Percentiles rank a stretch among this genome's conserved stretches.
Conservation (phyloP, 2,329 filamentous ascomycete species). For the Paecilomyces niveus region DNA sequence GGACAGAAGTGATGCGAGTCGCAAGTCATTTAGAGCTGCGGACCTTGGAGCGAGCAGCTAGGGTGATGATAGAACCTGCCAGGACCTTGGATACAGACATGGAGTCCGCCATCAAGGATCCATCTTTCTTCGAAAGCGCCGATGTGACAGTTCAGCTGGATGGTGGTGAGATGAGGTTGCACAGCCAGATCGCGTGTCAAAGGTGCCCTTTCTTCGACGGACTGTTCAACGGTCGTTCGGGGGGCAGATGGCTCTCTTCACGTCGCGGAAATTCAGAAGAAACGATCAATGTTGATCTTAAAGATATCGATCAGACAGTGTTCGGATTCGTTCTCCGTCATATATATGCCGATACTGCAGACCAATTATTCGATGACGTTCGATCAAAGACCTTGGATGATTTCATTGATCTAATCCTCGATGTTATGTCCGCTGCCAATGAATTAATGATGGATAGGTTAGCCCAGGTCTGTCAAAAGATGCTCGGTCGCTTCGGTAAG, state of each 20-base stretch:
- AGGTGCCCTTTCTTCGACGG: slow-evolving; percentile 89
- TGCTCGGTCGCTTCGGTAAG: slow-evolving; percentile 70
- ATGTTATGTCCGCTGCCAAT: slow-evolving; percentile 83
- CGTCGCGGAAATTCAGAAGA: slow-evolving; percentile 50
- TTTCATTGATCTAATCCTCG: slow-evolving; percentile 81
- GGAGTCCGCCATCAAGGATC: slow-evolving; percentile 59
- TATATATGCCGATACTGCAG: slow-evolving; percentile 75
- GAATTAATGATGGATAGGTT: slow-evolving; percentile 92
- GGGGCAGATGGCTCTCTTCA: slow-evolving; percentile 73
- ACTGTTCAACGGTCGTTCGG: slow-evolving; percentile 80
- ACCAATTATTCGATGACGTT: slow-evolving; percentile 73
- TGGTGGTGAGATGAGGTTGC: slow-evolving; percentile 60
- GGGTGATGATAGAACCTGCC: slow-evolving; percentile 62
- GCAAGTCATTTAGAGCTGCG: slow-evolving; percentile 63
- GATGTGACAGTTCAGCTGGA: slow-evolving; percentile 76
- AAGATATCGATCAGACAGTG: slow-evolving; percentile 64
- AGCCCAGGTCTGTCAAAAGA: slow-evolving; percentile 78
- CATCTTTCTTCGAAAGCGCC: slow-evolving; percentile 66
- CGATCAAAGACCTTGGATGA: slow-evolving; percentile 67
- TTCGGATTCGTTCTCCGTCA: slow-evolving; percentile 75
- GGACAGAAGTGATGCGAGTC: slow-evolving; percentile 81
- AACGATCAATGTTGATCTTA: slow-evolving; percentile 67
- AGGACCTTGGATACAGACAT: slow-evolving; percentile 64
- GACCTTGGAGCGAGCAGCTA: slow-evolving; percentile 68
- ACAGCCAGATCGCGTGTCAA: slow-evolving; percentile 72